These are phyloP conservation scores for Emericellopsis terricola DNA, from an alignment of 495 filamentous ascomycete genomes.

Conservation along the genomic window DNA sequence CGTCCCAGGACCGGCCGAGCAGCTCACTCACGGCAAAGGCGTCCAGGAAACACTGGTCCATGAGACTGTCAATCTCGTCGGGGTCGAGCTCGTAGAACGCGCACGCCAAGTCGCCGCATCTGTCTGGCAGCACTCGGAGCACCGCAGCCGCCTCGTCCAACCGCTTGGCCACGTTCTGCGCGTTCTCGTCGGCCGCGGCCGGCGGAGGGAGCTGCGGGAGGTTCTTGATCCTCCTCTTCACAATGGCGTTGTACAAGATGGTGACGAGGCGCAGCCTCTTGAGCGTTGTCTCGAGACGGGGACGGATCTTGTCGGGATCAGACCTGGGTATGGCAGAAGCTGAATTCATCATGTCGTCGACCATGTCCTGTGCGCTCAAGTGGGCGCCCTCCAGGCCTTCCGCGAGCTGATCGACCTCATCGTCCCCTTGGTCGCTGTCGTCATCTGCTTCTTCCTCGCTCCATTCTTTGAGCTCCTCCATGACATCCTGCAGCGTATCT, in stretches of 20 bases:
- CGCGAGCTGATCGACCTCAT: conserved; percentile 5
- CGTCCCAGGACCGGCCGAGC: conserved; percentile 22
- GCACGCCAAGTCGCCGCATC: conserved; percentile 21
- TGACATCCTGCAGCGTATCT: conserved; percentile 59
- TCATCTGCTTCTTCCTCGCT: conserved; percentile 41
- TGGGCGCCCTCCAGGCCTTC: conserved; percentile 5
- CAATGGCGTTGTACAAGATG: conserved; percentile 38
- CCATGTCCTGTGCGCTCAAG: conserved; percentile 21
- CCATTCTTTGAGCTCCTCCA: conserved; percentile 75
- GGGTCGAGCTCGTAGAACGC: conserved; percentile 34
- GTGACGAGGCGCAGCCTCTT: conserved; percentile 37
- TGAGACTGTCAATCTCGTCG: conserved; percentile 19
- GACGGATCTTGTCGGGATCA: conserved; percentile 33
- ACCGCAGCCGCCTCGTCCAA: conserved; percentile 24
- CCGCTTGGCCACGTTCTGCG: conserved; percentile 13
- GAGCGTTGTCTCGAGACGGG: conserved; percentile 35
- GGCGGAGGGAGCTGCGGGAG: conserved; percentile 20
- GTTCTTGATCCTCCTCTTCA: conserved; percentile 40
- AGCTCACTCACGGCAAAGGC: conserved; percentile 27
- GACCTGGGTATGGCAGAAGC: conserved; percentile 33
- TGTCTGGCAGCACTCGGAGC: conserved; percentile 20
- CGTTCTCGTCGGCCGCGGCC: not conserved
- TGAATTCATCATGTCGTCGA: conserved; percentile 38
- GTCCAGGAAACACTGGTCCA: conserved; percentile 30
- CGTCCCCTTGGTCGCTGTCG: conserved; percentile 23